Percentiles rank a stretch among this genome's conserved stretches.
Evolutionary conservation across 306 rosid genomes (phyloP).

Genomic region (Sesbania bispinosa): DNA sequence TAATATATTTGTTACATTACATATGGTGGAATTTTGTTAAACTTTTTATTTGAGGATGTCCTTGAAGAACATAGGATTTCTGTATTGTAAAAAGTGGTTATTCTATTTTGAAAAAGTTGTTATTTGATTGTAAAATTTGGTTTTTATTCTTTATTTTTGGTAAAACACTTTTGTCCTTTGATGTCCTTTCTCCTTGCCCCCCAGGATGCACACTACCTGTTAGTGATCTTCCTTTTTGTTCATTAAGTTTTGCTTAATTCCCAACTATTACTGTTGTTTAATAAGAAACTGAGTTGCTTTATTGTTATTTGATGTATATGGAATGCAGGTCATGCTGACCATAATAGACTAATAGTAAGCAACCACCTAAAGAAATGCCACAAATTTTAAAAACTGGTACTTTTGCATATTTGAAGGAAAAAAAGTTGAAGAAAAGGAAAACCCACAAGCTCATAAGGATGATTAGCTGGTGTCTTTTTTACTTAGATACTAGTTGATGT

Average conservation of each 20-base stretch:
- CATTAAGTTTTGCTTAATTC: not conserved
- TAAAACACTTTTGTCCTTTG: not conserved
- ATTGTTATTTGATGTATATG: not conserved
- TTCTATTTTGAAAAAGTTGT: not conserved
- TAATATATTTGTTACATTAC: constrained; percentile 24
- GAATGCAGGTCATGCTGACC: not conserved
- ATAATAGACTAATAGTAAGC: not conserved
- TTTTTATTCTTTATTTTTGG: not conserved
- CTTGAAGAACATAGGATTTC: not conserved
- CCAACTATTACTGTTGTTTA: not conserved
- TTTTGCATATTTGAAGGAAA: not conserved
- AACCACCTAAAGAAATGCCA: not conserved
- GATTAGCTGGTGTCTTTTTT: not conserved
- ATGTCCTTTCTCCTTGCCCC: too few species aligned
- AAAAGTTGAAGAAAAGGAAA: not conserved
- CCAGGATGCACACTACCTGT: too few species aligned
- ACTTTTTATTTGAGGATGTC: constrained; percentile 17
- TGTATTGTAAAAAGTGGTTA: not conserved
- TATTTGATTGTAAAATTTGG: not conserved
- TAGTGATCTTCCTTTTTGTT: not conserved
- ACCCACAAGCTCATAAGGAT: not conserved
- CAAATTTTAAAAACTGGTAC: not conserved
- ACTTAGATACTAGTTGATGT: not conserved
- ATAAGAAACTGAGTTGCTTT: not conserved
- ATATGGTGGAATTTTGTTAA: not conserved